Conservation (phyloP, 2,329 filamentous ascomycete genomes). For the Coniochaeta ligniaria region DNA sequence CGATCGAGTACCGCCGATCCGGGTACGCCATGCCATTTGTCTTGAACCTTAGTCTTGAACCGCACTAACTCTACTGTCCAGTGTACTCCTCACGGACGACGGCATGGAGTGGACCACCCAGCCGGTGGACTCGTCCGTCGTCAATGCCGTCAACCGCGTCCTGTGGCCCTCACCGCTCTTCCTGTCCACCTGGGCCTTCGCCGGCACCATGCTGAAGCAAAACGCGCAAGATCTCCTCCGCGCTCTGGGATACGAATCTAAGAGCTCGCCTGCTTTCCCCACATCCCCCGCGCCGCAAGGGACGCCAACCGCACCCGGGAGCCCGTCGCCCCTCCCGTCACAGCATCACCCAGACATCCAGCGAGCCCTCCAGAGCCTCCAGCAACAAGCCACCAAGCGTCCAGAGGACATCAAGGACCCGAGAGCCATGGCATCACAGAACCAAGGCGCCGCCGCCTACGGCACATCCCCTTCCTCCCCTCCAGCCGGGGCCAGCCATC, state of each 20-base stretch:
- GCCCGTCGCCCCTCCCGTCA: slow-evolving; percentile 9
- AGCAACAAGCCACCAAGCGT: slow-evolving; percentile 13
- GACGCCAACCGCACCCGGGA: slow-evolving; percentile 19
- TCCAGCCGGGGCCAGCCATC: not conserved
- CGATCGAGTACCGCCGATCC: slow-evolving; percentile 50
- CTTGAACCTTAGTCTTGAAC: not conserved
- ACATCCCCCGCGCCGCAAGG: slow-evolving; percentile 3
- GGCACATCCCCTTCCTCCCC: slow-evolving; percentile 1
- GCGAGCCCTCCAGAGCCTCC: slow-evolving; percentile 19
- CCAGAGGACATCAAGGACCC: slow-evolving; percentile 14
- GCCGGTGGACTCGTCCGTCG: slow-evolving; percentile 39
- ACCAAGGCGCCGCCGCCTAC: slow-evolving; percentile 8
- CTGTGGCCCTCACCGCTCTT: slow-evolving; percentile 48
- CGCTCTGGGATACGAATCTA: slow-evolving; percentile 35
- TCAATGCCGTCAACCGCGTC: slow-evolving; percentile 36
- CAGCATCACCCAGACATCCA: slow-evolving; percentile 22
- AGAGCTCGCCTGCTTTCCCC: slow-evolving; percentile 12
- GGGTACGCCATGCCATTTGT: slow-evolving; percentile 37
- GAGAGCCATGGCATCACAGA: slow-evolving; percentile 7
- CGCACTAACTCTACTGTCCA: slow-evolving; percentile 15
- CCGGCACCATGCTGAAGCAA: slow-evolving; percentile 37
- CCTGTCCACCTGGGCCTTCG: slow-evolving; percentile 43
- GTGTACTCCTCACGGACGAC: slow-evolving; percentile 42
- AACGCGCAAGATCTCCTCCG: slow-evolving; percentile 34
- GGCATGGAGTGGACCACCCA: slow-evolving; percentile 38